Percentiles rank a stretch among this genome's conserved stretches.
Conservation (phyloP, 345 rosid genomes). For the Pugionium cornutum region DNA sequence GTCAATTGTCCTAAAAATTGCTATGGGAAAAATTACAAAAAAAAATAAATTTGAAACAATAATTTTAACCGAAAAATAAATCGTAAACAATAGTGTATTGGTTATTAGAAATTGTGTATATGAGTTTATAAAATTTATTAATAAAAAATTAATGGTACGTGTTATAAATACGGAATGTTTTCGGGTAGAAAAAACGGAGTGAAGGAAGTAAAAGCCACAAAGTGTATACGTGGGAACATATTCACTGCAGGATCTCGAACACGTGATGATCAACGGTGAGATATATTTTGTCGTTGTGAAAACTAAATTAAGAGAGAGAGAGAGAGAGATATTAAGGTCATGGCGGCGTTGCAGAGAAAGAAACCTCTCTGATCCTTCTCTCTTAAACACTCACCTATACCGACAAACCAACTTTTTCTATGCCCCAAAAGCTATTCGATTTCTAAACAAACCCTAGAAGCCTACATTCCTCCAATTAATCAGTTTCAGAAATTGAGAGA, state of each 20-base stretch:
- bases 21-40: too few relatives aligned
- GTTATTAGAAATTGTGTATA: too few relatives aligned
- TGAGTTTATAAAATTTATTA: background rate
- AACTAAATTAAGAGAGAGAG: conserved; percentile 32
- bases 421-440: conserved; percentile 25
- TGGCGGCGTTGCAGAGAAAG: conserved; percentile 76
- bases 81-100: too few relatives aligned
- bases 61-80: too few relatives aligned
- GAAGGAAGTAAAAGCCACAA: conserved; percentile 5
- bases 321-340: conserved; percentile 37
- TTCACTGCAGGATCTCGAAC: conserved; percentile 5
- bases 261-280: conserved; percentile 26
- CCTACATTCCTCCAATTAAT: conserved; percentile 12
- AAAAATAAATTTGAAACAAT: too few relatives aligned
- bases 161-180: background rate
- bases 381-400: conserved; percentile 21
- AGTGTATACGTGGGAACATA: conserved; percentile 17
- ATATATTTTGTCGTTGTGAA: background rate
- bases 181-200: conserved; percentile 33
- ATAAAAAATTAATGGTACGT: too few relatives aligned
- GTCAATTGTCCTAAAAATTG: too few relatives aligned
- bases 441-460: conserved; percentile 33
- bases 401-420: conserved; percentile 38
- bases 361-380: conserved; percentile 30
- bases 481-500: too few relatives aligned